These are phyloP conservation scores for Avena insularis DNA, from an alignment of 176 grass and related monocot species.

Conservation along the genomic window DNA sequence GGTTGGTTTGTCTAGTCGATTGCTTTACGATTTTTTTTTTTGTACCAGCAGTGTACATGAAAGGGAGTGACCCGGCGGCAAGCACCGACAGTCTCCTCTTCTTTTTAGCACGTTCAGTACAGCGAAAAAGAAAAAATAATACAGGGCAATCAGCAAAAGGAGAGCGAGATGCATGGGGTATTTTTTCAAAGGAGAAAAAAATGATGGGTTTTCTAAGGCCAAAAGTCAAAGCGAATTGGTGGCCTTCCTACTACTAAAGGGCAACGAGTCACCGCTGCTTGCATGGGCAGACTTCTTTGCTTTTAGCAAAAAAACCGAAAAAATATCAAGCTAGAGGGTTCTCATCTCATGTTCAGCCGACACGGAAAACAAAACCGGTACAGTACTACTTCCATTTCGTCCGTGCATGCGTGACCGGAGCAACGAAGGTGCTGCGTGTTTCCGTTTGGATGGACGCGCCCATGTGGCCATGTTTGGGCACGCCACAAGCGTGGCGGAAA, in stretches of 20 bases:
- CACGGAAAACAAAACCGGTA: no score
- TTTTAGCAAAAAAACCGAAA: background rate
- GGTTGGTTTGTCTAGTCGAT: constrained; percentile 1
- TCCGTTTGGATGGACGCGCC: no score
- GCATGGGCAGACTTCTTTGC: background rate
- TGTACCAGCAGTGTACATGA: background rate
- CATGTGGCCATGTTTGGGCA: no score
- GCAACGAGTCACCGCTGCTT: background rate
- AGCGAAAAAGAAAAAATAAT: background rate
- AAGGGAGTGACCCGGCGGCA: background rate
- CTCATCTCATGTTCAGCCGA: background rate
- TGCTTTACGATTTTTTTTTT: background rate
- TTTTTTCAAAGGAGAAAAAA: background rate
- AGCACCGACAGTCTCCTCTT: constrained; percentile 16
- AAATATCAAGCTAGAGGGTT: no score
- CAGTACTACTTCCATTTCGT: background rate
- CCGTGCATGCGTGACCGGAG: background rate
- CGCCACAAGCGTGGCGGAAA: no score
- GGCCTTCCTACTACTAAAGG: background rate
- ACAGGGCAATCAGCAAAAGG: background rate
- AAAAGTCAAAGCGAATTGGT: constrained; percentile 4
- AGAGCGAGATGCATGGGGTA: background rate
- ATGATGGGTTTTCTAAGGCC: background rate
- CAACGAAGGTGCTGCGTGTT: no score
- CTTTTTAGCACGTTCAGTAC: background rate